Evolutionary conservation across 1,284 basidiomycete species (phyloP).

Genomic region (Sporisorium exsertum): DNA sequence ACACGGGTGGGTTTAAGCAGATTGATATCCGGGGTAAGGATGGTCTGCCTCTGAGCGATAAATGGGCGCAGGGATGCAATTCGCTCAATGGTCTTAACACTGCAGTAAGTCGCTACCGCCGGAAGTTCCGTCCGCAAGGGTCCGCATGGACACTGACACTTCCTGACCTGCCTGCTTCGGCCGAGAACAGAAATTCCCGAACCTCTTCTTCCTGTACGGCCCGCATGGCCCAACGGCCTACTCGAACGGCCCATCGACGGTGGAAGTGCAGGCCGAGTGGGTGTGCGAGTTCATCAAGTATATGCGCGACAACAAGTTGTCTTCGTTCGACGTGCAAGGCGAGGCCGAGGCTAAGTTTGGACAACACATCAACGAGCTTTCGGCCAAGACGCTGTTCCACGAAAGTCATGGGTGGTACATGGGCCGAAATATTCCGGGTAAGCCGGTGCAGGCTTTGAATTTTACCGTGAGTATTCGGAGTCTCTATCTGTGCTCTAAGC

Average conservation of each 20-base stretch:
- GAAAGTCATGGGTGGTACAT: slow-evolving; percentile 57
- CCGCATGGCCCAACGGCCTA: slow-evolving; percentile 55
- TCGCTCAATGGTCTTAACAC: slow-evolving; percentile 55
- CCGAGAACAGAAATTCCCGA: slow-evolving; percentile 55
- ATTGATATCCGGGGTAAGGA: slow-evolving; percentile 55
- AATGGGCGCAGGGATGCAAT: slow-evolving; percentile 55
- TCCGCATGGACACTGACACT: too few relatives aligned
- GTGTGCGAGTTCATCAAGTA: slow-evolving; percentile 46
- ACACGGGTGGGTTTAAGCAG: slow-evolving; percentile 57
- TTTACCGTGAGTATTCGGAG: slow-evolving; percentile 22
- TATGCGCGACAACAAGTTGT: slow-evolving; percentile 51
- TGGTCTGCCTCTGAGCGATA: slow-evolving; percentile 47
- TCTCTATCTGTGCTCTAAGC: not conserved
- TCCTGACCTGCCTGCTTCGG: not conserved
- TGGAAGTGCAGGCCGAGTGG: slow-evolving; percentile 54
- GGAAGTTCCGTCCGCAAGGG: too few relatives aligned
- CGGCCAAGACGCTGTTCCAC: slow-evolving; percentile 53
- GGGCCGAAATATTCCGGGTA: slow-evolving; percentile 51
- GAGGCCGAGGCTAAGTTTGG: slow-evolving; percentile 49
- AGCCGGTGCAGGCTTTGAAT: slow-evolving; percentile 50
- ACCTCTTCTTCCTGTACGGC: slow-evolving; percentile 59
- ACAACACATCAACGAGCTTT: slow-evolving; percentile 53
- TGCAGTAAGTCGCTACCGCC: slow-evolving; percentile 24
- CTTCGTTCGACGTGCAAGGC: slow-evolving; percentile 41
- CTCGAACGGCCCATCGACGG: slow-evolving; percentile 50